Conservation (phyloP, 2,329 filamentous ascomycete genomes). For the Colletotrichum sp. region DNA sequence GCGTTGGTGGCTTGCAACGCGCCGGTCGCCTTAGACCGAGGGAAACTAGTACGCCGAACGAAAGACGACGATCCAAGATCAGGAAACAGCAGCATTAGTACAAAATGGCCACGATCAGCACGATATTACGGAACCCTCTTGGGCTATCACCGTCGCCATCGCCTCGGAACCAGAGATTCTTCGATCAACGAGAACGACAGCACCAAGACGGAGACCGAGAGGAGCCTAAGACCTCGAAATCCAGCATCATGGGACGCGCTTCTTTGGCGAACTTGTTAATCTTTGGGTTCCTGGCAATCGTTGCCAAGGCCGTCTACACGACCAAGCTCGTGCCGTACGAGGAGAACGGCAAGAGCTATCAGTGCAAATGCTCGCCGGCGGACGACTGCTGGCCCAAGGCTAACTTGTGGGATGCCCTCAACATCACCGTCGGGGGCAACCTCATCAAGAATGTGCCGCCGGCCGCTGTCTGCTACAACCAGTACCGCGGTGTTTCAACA, state of each 20-base stretch:
- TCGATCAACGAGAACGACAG: neutral
- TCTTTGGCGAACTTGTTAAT: neutral
- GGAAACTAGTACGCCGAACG: neutral
- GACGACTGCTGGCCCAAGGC: conserved; percentile 54
- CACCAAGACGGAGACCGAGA: neutral
- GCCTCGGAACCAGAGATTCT: neutral
- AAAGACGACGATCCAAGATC: neutral
- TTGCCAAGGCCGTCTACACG: neutral
- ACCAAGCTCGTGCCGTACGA: neutral
- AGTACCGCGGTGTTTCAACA: conserved; percentile 28
- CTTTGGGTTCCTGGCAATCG: neutral
- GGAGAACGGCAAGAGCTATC: conserved; percentile 7
- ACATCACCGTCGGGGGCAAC: conserved; percentile 49
- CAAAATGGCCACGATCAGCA: conserved; percentile 10
- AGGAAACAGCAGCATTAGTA: neutral
- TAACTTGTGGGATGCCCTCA: conserved; percentile 47
- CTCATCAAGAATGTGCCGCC: conserved; percentile 53
- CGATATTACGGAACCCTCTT: neutral
- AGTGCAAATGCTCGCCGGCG: conserved; percentile 51
- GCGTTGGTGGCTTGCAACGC: neutral
- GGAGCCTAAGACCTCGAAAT: neutral
- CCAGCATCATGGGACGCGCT: neutral
- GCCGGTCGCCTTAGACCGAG: neutral
- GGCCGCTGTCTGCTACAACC: conserved; percentile 47
- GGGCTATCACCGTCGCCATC: neutral